Conservation (phyloP, 2,329 filamentous ascomycete genomes). For the Colletotrichum eleusines region DNA sequence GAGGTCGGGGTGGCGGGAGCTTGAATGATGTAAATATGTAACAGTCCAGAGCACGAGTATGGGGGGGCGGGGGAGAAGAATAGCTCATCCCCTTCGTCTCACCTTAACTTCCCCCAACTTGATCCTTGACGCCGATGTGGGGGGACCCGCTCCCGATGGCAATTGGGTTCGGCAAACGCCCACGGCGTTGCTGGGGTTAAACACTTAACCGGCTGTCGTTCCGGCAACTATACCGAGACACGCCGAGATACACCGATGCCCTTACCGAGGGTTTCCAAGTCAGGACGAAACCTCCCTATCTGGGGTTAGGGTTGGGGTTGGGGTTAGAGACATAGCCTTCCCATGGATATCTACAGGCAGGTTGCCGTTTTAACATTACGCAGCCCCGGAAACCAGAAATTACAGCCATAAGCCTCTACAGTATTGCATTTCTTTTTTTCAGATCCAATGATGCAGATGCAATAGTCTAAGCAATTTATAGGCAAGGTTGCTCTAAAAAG, state of each 20-base stretch:
- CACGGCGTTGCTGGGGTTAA: conserved; percentile 29
- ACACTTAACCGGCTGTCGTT: conserved; percentile 12
- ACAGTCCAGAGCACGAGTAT: too few species aligned
- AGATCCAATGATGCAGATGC: too few species aligned
- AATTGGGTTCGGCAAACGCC: conserved; percentile 41
- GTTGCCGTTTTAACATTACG: background rate
- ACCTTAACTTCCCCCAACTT: conserved; percentile 31
- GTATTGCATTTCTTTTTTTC: too few species aligned
- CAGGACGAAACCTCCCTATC: background rate
- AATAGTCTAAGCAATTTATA: too few species aligned
- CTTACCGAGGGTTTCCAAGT: background rate
- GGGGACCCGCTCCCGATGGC: conserved; percentile 34
- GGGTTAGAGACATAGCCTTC: background rate
- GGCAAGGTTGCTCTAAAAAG: too few species aligned
- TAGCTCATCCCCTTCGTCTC: conserved; percentile 36
- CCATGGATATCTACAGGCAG: too few species aligned
- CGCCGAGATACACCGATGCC: background rate
- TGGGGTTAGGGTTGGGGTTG: too few species aligned
- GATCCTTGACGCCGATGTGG: conserved; percentile 36
- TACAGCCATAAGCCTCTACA: too few species aligned
- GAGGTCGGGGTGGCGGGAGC: conserved; percentile 20
- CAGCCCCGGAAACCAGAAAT: too few species aligned
- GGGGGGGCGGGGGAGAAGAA: too few species aligned
- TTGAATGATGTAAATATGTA: conserved; percentile 36
- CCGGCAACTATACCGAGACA: background rate